These are phyloP conservation scores for Clavispora vitiphila DNA, from an alignment of 805 yeast species.

Conservation along the genomic window DNA sequence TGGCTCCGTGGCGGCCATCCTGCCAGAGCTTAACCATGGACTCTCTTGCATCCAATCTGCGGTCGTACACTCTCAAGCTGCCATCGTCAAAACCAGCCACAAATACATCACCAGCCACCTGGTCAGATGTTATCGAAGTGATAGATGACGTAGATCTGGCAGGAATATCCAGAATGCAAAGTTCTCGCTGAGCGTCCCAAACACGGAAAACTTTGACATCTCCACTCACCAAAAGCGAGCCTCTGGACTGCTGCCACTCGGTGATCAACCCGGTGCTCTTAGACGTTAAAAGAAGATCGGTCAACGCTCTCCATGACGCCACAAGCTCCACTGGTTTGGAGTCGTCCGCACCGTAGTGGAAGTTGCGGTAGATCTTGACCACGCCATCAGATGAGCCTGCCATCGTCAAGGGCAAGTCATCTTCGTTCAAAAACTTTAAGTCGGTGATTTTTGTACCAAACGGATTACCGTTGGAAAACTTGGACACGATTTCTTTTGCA, in stretches of 20 bases:
- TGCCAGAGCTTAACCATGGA: conserved; percentile 84
- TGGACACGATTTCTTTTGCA: conserved; percentile 47
- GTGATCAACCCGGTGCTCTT: conserved; percentile 77
- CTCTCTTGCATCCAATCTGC: conserved; percentile 78
- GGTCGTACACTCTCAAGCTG: conserved; percentile 81
- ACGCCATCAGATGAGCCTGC: conserved; percentile 94
- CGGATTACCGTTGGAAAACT: conserved; percentile 81
- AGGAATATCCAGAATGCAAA: conserved; percentile 81
- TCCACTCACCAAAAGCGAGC: conserved; percentile 86
- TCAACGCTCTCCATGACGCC: conserved; percentile 89
- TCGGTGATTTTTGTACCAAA: conserved; percentile 87
- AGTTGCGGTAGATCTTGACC: conserved; percentile 78
- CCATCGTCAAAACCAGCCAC: conserved; percentile 94
- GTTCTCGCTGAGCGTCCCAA: conserved; percentile 97
- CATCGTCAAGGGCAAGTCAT: conserved; percentile 77
- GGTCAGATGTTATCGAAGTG: conserved; percentile 88
- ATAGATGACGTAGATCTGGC: conserved; percentile 87
- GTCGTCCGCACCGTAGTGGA: conserved; percentile 38
- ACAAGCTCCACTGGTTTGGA: conserved; percentile 49
- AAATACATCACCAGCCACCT: conserved; percentile 86
- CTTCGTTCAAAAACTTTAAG: conserved; percentile 82
- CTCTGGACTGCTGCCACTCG: conserved; percentile 97
- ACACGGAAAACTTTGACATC: conserved; percentile 86
- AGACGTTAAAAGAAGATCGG: conserved; percentile 77
- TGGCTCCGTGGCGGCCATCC: conserved; percentile 17